These are phyloP conservation scores for Yamadazyma endophytica DNA, from an alignment of 805 yeast genomes.

Conservation along the genomic window DNA sequence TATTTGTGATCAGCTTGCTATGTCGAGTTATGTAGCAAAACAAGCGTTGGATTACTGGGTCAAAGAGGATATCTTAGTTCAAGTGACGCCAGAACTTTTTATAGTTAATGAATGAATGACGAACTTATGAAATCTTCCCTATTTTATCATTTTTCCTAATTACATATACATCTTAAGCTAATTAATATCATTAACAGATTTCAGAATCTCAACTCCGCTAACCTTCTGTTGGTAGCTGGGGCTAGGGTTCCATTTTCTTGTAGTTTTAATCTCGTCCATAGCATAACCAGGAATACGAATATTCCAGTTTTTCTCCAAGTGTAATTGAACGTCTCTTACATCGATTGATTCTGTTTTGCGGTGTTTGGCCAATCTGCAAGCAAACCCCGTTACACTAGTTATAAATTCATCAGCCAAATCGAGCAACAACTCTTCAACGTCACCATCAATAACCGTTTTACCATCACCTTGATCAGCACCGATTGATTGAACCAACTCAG, in stretches of 20 bases:
- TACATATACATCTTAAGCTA: no score
- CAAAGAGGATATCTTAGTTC: slow-evolving; percentile 47
- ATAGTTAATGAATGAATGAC: slow-evolving; percentile 34
- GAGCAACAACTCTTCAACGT: slow-evolving; percentile 83
- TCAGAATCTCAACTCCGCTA: slow-evolving; percentile 62
- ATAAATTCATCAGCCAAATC: slow-evolving; percentile 97
- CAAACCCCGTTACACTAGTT: slow-evolving; percentile 83
- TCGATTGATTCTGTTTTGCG: slow-evolving; percentile 85
- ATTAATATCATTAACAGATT: slow-evolving; percentile 49
- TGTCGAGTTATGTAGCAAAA: slow-evolving; percentile 39
- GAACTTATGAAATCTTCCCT: not conserved
- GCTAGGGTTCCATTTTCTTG: slow-evolving; percentile 69
- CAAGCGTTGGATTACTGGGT: slow-evolving; percentile 59
- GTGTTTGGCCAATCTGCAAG: slow-evolving; percentile 93
- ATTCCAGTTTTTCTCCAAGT: slow-evolving; percentile 76
- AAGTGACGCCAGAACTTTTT: slow-evolving; percentile 28
- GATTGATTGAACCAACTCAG: slow-evolving; percentile 78
- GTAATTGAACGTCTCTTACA: slow-evolving; percentile 85
- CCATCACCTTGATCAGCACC: slow-evolving; percentile 90
- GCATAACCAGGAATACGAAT: slow-evolving; percentile 91
- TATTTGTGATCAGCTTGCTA: slow-evolving; percentile 31
- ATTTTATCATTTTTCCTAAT: not conserved
- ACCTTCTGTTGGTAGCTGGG: slow-evolving; percentile 60
- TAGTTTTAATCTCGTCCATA: slow-evolving; percentile 81
- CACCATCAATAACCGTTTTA: slow-evolving; percentile 88